A percentile compares a stretch with the other conserved stretches of the same genome.
phyloP scores from a whole-genome alignment of 129 eudicot genomes.

The Flaveria ramosissima region DNA sequence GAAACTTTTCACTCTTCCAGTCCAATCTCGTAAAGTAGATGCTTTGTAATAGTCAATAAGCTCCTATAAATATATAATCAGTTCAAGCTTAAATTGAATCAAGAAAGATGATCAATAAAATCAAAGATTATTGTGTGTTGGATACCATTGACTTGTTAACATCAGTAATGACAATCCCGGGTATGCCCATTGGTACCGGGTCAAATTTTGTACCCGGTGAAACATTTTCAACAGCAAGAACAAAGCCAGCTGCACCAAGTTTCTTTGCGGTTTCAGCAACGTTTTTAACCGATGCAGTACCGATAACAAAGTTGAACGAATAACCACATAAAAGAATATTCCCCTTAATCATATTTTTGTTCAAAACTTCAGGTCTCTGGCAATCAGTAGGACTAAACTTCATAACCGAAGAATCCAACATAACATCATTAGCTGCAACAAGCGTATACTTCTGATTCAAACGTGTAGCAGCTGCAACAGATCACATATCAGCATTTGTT shows the following conservation, averaged over 20 bases:
- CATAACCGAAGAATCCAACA: slow-evolving; percentile 69
- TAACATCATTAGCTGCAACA: slow-evolving; percentile 87
- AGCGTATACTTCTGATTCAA: slow-evolving; percentile 61
- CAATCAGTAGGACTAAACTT: slow-evolving; percentile 84
- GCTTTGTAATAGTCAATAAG: slow-evolving; percentile 85
- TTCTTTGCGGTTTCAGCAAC: slow-evolving; percentile 81
- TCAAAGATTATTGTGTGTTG: not conserved
- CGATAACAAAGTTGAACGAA: slow-evolving; percentile 87
- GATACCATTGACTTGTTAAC: slow-evolving; percentile 75
- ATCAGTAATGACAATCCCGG: slow-evolving; percentile 84
- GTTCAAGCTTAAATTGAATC: not conserved
- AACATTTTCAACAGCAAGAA: slow-evolving; percentile 87
- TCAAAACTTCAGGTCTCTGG: slow-evolving; percentile 85
- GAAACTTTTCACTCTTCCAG: slow-evolving; percentile 86
- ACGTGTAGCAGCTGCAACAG: slow-evolving; percentile 81
- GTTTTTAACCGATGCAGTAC: slow-evolving; percentile 70
- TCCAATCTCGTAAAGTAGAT: slow-evolving; percentile 88
- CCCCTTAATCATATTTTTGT: slow-evolving; percentile 83
- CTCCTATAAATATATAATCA: slow-evolving; percentile 43
- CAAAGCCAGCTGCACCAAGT: slow-evolving; percentile 96
- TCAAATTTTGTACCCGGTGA: slow-evolving; percentile 93
- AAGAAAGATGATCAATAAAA: not conserved
- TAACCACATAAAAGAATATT: slow-evolving; percentile 91
- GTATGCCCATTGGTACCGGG: slow-evolving; percentile 78
- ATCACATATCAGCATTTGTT: not conserved